phyloP scores from a whole-genome alignment of 1,284 basidiomycete species.

The Malassezia yamatoensis region DNA sequence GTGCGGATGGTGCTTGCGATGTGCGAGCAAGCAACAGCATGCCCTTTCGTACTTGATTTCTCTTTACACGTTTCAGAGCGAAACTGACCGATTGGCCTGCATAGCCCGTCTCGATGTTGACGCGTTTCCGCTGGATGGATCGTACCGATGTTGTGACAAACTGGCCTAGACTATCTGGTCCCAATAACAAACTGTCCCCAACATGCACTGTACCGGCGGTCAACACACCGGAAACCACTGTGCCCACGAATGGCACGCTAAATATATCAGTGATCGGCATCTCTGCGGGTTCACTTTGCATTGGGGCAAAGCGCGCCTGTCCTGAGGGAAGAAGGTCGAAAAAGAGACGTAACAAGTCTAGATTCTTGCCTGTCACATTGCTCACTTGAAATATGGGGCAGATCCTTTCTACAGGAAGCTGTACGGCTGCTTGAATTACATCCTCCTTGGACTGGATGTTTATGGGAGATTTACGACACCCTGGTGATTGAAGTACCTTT shows the following conservation, averaged over 20 bases:
- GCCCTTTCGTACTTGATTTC: constrained; percentile 77
- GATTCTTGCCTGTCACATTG: constrained; percentile 84
- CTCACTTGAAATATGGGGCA: constrained; percentile 89
- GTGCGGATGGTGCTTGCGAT: constrained; percentile 26
- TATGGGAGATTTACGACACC: constrained; percentile 55
- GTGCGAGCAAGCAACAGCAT: constrained; percentile 54
- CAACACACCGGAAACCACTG: constrained; percentile 84
- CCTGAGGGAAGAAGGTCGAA: constrained; percentile 46
- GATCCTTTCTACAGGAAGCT: constrained; percentile 52
- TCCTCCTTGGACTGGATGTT: constrained; percentile 30
- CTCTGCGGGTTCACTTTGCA: constrained; percentile 67
- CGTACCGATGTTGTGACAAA: constrained; percentile 72
- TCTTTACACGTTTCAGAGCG: constrained; percentile 77
- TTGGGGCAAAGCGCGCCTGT: constrained; percentile 36
- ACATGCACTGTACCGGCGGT: constrained; percentile 47
- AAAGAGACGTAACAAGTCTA: constrained; percentile 56
- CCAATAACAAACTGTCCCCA: constrained; percentile 66
- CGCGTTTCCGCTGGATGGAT: constrained; percentile 87
- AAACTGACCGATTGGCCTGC: constrained; percentile 91
- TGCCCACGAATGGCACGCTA: constrained; percentile 81
- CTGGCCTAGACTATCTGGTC: constrained; percentile 85
- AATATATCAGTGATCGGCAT: constrained; percentile 52
- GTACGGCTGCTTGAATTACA: constrained; percentile 33
- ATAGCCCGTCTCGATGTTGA: constrained; percentile 66
- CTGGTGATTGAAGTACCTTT: constrained; percentile 85